These are phyloP conservation scores for Syzygium grande DNA, from an alignment of 345 rosid genomes.

Conservation along the genomic window DNA sequence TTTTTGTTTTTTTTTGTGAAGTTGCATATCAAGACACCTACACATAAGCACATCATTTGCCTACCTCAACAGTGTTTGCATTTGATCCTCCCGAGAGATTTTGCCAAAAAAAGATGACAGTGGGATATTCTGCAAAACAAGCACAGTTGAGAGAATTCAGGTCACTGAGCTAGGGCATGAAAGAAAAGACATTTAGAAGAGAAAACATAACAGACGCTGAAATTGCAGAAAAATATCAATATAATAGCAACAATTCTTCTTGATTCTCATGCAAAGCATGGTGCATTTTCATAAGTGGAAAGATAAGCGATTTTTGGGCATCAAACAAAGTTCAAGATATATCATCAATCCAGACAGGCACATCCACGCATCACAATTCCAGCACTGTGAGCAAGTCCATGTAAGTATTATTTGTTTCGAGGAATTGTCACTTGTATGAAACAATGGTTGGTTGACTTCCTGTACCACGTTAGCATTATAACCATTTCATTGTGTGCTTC, in stretches of 20 bases:
- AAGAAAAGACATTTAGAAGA: background rate
- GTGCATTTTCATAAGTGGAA: background rate
- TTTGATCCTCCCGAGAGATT: background rate
- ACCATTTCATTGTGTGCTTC: background rate
- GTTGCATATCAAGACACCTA: background rate
- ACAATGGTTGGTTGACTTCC: background rate
- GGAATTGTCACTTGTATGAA: background rate
- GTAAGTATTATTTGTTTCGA: background rate
- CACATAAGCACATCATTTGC: background rate
- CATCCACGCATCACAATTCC: background rate
- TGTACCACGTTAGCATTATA: background rate
- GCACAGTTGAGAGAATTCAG: background rate
- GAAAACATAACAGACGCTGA: background rate
- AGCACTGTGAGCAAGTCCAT: background rate
- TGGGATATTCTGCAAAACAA: background rate
- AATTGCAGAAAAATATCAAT: background rate
- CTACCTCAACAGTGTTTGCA: background rate
- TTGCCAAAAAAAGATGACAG: background rate
- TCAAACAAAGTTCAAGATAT: background rate
- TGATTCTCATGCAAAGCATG: background rate
- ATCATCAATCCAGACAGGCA: background rate
- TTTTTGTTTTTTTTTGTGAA: background rate
- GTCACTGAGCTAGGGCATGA: background rate
- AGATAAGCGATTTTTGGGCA: background rate
- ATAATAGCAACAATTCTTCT: background rate